Base-by-base conservation (phyloP, 768 basidiomycete species). In the Candolleomyces eurysporus region DNA sequence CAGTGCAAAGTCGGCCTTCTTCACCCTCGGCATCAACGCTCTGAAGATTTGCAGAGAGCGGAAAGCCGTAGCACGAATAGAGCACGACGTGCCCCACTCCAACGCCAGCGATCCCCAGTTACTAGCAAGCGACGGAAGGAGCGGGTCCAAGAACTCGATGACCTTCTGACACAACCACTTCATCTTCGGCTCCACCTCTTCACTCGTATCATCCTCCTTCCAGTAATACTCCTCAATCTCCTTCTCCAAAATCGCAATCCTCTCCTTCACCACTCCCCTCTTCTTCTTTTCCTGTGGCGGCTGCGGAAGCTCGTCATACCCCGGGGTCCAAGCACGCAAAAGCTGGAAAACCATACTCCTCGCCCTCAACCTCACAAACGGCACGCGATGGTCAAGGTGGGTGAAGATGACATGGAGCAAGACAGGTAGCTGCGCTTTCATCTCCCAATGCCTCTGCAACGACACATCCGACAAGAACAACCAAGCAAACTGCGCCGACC, bases 21-120 rank as follows among this genome's bases (percentile, higher is more conserved):
- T 87, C 45, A 93, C 82, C 30, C 82, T 78, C 0, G 93, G 90
- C 69, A 86, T 84, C 21, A 97, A 77, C 0, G 90, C 85, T 42
- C 93, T 88, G 74, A 92, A 94, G n/a, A 94, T 79, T 71, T 97
- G 95, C 61, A 97, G 78, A 10, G 94, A 96, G 36, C 94, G 84
- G 75, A 91, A 92, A 3, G 96, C 94, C 19, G 88, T 86, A 43
- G 87, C 86, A 51, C 93, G 86, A 63, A 94, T 92, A 16, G 92
- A 90, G 68, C 94, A 96, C 2, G 88, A 81, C 13, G 93, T 94
- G 4, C 92, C 90, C 88, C 96, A 97, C 31, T 80, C 75, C 60
- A 97, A 75, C 10, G 92, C 90, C 32, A 94, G 65, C 3, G 87
- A 87, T 6, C 92, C 93, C 88, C 96, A 94, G 49, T 83, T 79